Evolutionary conservation across 2,329 filamentous ascomycete genomes (phyloP).

Genomic region (Aureobasidium sp.): DNA sequence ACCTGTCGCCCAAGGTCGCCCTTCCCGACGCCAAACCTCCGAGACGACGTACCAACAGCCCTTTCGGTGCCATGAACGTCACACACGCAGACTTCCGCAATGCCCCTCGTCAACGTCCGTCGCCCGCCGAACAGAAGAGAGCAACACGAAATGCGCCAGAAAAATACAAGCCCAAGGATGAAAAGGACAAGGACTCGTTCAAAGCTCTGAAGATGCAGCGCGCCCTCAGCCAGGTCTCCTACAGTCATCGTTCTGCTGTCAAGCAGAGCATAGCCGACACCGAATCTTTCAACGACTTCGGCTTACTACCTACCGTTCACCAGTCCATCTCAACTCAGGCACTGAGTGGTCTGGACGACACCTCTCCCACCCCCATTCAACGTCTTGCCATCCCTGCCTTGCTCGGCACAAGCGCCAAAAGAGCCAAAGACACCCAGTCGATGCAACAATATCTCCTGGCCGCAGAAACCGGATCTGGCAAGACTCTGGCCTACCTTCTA

Average conservation of each 20-base stretch:
- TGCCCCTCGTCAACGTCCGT: slow-evolving; percentile 27
- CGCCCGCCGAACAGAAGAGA: slow-evolving; percentile 35
- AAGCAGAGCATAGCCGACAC: slow-evolving; percentile 56
- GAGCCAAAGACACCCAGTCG: slow-evolving; percentile 24
- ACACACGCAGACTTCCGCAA: slow-evolving; percentile 39
- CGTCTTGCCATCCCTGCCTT: slow-evolving; percentile 78
- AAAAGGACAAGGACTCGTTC: slow-evolving; percentile 46
- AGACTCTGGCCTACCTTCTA: slow-evolving; percentile 86
- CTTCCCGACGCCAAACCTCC: slow-evolving; percentile 29
- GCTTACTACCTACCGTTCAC: slow-evolving; percentile 62
- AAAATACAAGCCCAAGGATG: slow-evolving; percentile 30
- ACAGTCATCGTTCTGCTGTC: slow-evolving; percentile 53
- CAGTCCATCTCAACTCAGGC: slow-evolving; percentile 64
- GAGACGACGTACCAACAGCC: slow-evolving; percentile 38
- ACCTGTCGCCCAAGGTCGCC: slow-evolving; percentile 37
- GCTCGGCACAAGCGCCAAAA: slow-evolving; percentile 47
- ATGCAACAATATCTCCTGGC: slow-evolving; percentile 70
- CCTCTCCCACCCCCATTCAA: slow-evolving; percentile 82
- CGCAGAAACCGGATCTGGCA: slow-evolving; percentile 93
- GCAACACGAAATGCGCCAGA: slow-evolving; percentile 42
- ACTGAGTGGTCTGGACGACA: slow-evolving; percentile 62
- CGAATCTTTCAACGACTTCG: slow-evolving; percentile 73
- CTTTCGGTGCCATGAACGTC: slow-evolving; percentile 53
- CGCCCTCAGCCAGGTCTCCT: slow-evolving; percentile 65
- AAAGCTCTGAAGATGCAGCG: slow-evolving; percentile 94